A percentile compares a stretch with the other conserved stretches of the same genome.
Evolutionary conservation across 306 rosid genomes (phyloP).

Genomic region (Gleditsia sinensis): DNA sequence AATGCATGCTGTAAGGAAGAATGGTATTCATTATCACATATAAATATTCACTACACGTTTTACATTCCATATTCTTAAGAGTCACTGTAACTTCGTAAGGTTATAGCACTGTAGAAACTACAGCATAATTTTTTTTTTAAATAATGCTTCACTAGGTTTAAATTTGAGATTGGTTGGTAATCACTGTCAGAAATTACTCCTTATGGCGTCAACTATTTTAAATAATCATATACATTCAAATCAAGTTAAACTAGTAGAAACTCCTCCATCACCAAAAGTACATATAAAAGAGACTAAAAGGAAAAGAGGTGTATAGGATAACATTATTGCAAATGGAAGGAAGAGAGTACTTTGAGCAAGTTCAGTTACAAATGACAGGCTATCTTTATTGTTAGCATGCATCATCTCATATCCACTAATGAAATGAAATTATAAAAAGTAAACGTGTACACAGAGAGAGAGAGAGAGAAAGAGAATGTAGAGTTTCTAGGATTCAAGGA

Average conservation of each 20-base stretch:
- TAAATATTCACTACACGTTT: too few species aligned
- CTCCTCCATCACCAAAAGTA: background rate
- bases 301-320: background rate
- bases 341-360: background rate
- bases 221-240: background rate
- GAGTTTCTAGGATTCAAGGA: conserved; percentile 27
- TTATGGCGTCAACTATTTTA: background rate
- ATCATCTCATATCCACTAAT: background rate
- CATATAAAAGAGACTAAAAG: background rate
- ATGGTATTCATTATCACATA: too few species aligned
- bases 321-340: background rate
- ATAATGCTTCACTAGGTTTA: too few species aligned
- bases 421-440: background rate
- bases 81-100: too few species aligned
- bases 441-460: background rate
- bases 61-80: too few species aligned
- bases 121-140: too few species aligned
- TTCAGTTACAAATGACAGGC: conserved; percentile 9
- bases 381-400: background rate
- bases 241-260: background rate
- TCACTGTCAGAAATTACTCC: conserved; percentile 2
- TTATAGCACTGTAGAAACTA: too few species aligned
- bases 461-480: background rate
- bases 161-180: background rate
- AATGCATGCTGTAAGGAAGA: too few species aligned